Base-by-base conservation (phyloP, 2,329 filamentous ascomycete species). In the Zopfia rhizophila region DNA sequence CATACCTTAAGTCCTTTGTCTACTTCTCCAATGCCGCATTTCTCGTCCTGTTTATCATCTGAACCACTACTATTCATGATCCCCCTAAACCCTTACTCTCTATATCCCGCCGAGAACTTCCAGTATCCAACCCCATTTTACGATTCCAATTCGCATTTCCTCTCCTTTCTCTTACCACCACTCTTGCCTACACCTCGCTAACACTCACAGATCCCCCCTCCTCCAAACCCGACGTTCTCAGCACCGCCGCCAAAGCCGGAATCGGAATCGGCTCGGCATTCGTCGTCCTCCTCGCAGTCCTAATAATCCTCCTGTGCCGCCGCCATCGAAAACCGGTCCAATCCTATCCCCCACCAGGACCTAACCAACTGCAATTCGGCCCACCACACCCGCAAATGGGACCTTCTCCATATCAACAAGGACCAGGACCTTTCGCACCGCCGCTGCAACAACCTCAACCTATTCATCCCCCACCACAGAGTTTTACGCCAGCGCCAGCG, bases 171-270 rank as follows among this genome's bases (percentile, higher is more conserved):
- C 16, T 14, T 18, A 17, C 27, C 30, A 16, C 36, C 14, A 13
- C n/a, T 27, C 3, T 27, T 3, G 17, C 30, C n/a, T 31, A 14
- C 19, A 23, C 23, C 23, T 23, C 13, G 17, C 7, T 25, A 31
- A 18, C 48, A 11, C 16, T 16, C 5, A 23, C 29, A 16, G 29
- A 16, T 14, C 13, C 32, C 7, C 30, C 36, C 21, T 14, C 19
- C 6, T 27, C 18, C 10, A 19, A 5, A 5, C 12, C 7, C 4
- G 21, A 28, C 13, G 35, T 17, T 13, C 44, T 58, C 12, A 44
- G 16, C 41, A 51, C 45, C 10, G 45, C 32, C n/a, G 48, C 53
- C 7, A 59, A 52, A 52, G 42, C 45, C 11, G 55, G 55, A 14
- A 54, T 58, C 17, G 47, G 41, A 19, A 48, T 56, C 35, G 53